Percentiles rank a stretch among this genome's conserved stretches.
Conservation (phyloP, 2,329 filamentous ascomycete genomes). For the Arachnopeziza araneosa region DNA sequence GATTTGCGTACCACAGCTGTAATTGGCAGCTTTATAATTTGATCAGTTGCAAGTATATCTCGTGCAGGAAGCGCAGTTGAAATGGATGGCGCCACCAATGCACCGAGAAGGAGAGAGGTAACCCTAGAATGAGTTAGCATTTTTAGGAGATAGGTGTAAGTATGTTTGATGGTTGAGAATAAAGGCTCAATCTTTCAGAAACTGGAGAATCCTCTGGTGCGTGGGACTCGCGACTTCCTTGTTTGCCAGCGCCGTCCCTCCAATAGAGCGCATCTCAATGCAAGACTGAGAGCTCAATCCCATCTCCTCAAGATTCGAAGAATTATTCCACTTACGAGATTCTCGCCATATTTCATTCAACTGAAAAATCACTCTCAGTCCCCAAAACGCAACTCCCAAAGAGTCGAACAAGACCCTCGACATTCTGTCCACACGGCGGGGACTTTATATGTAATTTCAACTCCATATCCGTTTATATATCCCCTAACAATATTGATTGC, state of each 20-base stretch:
- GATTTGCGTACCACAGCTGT: neutral
- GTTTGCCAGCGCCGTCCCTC: neutral
- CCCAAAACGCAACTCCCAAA: neutral
- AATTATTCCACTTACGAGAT: neutral
- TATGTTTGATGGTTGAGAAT: too few relatives aligned
- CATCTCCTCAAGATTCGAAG: neutral
- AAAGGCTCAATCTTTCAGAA: too few relatives aligned
- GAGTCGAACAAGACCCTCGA: neutral
- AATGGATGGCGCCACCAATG: neutral
- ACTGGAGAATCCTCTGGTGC: too few relatives aligned
- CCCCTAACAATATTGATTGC: too few relatives aligned
- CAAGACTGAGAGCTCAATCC: neutral
- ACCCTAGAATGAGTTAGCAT: neutral
- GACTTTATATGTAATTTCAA: neutral
- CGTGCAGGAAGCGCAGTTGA: neutral
- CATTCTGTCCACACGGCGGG: neutral
- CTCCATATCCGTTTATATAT: neutral
- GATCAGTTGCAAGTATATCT: neutral
- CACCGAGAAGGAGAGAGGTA: neutral
- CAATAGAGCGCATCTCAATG: neutral
- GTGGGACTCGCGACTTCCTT: too few relatives aligned
- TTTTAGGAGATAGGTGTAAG: neutral
- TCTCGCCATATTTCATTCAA: neutral
- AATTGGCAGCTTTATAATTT: neutral
- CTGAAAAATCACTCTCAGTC: neutral